Percentiles rank a stretch among this genome's conserved stretches.
phyloP scores from a whole-genome alignment of 139 green algal genomes.

The Chlamydomonas sp. region DNA sequence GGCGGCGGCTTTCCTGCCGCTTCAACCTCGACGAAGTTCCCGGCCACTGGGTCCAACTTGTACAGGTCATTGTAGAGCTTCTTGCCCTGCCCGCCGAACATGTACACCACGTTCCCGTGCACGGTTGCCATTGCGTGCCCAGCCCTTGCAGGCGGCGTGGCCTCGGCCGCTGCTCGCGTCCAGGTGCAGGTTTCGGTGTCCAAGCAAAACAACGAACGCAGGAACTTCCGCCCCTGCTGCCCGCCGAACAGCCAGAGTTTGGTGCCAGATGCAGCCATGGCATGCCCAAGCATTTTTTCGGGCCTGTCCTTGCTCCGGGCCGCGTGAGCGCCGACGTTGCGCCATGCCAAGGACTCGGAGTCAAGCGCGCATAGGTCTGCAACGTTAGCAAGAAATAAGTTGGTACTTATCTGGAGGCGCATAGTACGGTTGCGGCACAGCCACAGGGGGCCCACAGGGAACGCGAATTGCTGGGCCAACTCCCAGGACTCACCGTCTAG shows the following conservation, averaged over 20 bases:
- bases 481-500: slow-evolving; percentile 14
- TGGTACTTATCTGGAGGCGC: too few relatives aligned
- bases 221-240: slow-evolving; percentile 60
- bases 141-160: slow-evolving; percentile 22
- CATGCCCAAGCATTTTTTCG: slow-evolving; percentile 53
- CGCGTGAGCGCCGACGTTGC: slow-evolving; percentile 28
- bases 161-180: slow-evolving; percentile 15
- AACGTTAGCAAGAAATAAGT: too few relatives aligned
- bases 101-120: slow-evolving; percentile 40
- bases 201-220: slow-evolving; percentile 48
- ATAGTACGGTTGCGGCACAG: too few relatives aligned
- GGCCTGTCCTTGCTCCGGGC: slow-evolving; percentile 44
- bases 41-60: slow-evolving; percentile 33
- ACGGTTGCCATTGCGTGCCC: slow-evolving; percentile 46
- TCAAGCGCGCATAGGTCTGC: slow-evolving; percentile 46
- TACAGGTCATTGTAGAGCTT: slow-evolving; percentile 62
- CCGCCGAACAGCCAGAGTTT: slow-evolving; percentile 58
- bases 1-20: slow-evolving; percentile 27
- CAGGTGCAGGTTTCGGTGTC: slow-evolving; percentile 53
- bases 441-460: too few relatives aligned
- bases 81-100: slow-evolving; percentile 68
- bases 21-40: slow-evolving; percentile 28
- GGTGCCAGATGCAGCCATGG: slow-evolving; percentile 8
- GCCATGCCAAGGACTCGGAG: slow-evolving; percentile 43
- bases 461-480: too few relatives aligned